A percentile compares a stretch with the other conserved stretches of the same genome.
phyloP scores from a whole-genome alignment of 768 basidiomycete genomes.

The Suillus cothurnatus region DNA sequence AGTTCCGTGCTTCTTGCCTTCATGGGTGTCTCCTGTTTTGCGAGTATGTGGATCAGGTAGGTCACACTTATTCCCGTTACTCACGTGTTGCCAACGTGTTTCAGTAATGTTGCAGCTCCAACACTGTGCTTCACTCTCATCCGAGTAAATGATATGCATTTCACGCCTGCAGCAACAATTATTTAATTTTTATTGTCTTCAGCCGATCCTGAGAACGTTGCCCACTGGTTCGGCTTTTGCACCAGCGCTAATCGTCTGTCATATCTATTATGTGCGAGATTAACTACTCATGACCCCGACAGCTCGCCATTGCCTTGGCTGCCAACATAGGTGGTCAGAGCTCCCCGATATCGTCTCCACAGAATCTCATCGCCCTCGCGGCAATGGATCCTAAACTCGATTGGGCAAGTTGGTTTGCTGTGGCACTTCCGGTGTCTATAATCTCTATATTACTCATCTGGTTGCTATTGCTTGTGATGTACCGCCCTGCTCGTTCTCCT shows the following conservation, averaged over 20 bases:
- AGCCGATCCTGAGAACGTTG: conserved; percentile 94
- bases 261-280: neutral
- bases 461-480: conserved; percentile 83
- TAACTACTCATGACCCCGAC: conserved; percentile 8
- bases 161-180: neutral
- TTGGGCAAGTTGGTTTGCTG: conserved; percentile 94
- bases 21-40: conserved; percentile 97
- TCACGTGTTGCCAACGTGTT: neutral
- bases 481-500: conserved; percentile 70
- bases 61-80: conserved; percentile 9
- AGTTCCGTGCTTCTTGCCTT: conserved; percentile 87
- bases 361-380: conserved; percentile 92
- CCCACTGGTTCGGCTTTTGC: conserved; percentile 86
- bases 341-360: conserved; percentile 96
- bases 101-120: conserved; percentile 94
- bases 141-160: conserved; percentile 54
- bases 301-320: conserved; percentile 97
- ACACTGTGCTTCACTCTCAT: conserved; percentile 97
- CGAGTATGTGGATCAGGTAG: conserved; percentile 99
- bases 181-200: conserved; percentile 15
- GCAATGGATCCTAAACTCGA: conserved; percentile 84
- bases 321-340: conserved; percentile 98
- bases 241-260: conserved; percentile 88
- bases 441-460: conserved; percentile 90
- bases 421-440: conserved; percentile 88